These are phyloP conservation scores for Chrysanthemum seticuspe DNA, from an alignment of 129 eudicot species.

Conservation along the genomic window DNA sequence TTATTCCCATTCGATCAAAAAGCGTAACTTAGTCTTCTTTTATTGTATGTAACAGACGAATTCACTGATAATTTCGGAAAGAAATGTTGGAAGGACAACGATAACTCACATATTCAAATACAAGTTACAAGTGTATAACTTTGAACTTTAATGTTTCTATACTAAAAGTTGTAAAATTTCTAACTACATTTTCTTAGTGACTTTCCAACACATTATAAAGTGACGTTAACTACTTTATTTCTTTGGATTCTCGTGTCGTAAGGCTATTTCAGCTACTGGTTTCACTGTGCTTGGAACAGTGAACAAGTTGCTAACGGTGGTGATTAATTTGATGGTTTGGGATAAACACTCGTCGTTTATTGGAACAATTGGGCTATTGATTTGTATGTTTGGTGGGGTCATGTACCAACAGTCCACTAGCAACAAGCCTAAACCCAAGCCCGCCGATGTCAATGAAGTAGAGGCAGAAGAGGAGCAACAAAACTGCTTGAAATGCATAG, in stretches of 20 bases:
- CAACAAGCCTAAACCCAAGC: slow-evolving; percentile 47
- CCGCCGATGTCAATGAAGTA: slow-evolving; percentile 41
- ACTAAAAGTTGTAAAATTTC: too few relatives aligned
- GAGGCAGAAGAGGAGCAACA: slow-evolving; percentile 16
- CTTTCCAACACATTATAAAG: too few relatives aligned
- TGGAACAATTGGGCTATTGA: slow-evolving; percentile 89
- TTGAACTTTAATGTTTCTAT: slow-evolving; percentile 19
- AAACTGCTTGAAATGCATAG: slow-evolving; percentile 44
- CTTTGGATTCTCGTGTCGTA: too few relatives aligned
- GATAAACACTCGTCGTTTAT: slow-evolving; percentile 83
- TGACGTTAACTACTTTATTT: too few relatives aligned
- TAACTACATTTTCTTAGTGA: too few relatives aligned
- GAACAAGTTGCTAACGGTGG: slow-evolving; percentile 87
- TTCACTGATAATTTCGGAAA: too few relatives aligned
- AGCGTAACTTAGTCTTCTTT: neutral
- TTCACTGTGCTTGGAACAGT: slow-evolving; percentile 97
- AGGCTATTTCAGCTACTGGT: slow-evolving; percentile 77
- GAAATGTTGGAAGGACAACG: too few relatives aligned
- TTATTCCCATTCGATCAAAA: neutral
- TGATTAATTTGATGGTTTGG: slow-evolving; percentile 87
- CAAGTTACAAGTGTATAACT: too few relatives aligned
- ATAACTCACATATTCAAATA: too few relatives aligned
- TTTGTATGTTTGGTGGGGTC: slow-evolving; percentile 90
- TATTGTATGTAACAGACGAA: too few relatives aligned
- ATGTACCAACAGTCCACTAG: slow-evolving; percentile 91